Evolutionary conservation across 257 asterid species (phyloP).

Genomic region (Jacaranda copaia): DNA sequence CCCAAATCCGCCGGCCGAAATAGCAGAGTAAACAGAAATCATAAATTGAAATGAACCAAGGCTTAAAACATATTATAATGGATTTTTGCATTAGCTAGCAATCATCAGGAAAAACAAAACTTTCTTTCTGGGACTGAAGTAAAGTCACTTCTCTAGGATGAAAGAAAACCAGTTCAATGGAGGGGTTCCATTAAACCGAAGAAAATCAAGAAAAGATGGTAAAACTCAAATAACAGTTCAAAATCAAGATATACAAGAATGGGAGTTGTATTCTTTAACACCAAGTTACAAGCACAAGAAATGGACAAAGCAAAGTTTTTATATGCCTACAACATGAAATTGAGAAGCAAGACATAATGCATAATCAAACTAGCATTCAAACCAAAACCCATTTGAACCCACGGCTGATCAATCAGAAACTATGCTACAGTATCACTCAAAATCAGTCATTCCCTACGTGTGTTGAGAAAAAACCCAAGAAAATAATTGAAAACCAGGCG

Average conservation of each 20-base stretch:
- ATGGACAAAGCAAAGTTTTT: not conserved
- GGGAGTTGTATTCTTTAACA: not conserved
- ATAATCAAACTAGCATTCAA: not conserved
- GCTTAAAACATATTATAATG: too few relatives aligned
- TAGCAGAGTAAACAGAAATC: not conserved
- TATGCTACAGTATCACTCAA: not conserved
- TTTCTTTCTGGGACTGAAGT: not conserved
- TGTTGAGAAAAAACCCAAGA: not conserved
- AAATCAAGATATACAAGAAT: not conserved
- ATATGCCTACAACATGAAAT: not conserved
- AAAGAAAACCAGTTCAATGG: not conserved
- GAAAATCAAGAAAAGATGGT: not conserved
- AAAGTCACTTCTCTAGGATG: not conserved
- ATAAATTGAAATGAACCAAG: not conserved
- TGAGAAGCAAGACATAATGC: not conserved
- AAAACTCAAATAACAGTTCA: not conserved
- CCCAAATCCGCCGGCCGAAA: too few relatives aligned
- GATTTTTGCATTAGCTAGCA: not conserved
- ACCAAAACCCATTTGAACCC: not conserved
- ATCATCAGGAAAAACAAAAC: not conserved
- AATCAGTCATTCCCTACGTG: not conserved
- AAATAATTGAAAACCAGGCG: not conserved
- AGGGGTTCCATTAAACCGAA: not conserved
- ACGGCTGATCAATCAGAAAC: not conserved
- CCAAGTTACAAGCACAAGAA: not conserved